Evolutionary conservation across 148 eudicot genomes (phyloP).

Genomic region (Euryodendron excelsum): DNA sequence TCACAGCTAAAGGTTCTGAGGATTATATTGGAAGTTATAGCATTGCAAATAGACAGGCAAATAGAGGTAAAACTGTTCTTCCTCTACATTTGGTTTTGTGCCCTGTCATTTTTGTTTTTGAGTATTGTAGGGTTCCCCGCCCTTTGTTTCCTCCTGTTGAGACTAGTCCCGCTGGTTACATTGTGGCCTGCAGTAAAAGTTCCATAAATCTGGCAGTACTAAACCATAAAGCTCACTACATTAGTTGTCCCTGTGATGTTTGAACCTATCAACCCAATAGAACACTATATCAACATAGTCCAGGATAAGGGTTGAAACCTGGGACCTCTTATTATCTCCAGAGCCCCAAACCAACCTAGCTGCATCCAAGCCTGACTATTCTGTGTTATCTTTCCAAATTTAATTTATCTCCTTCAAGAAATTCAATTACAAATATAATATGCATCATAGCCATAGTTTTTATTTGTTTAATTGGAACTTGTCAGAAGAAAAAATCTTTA

Average conservation of each 20-base stretch:
- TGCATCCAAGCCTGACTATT: not conserved
- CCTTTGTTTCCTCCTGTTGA: not conserved
- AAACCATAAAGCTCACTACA: too few relatives aligned
- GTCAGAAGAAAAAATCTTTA: not conserved
- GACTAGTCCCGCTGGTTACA: not conserved
- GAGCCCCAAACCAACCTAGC: not conserved
- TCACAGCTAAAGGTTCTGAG: slow-evolving; percentile 52
- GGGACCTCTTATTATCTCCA: not conserved
- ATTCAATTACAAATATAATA: not conserved
- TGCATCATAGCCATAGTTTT: not conserved
- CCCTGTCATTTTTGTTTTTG: not conserved
- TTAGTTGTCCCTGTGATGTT: too few relatives aligned
- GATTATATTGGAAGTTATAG: slow-evolving; percentile 59
- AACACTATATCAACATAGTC: too few relatives aligned
- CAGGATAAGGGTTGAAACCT: not conserved
- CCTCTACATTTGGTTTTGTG: not conserved
- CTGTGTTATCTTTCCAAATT: not conserved
- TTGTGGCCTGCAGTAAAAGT: too few relatives aligned
- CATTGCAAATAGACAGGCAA: slow-evolving; percentile 59
- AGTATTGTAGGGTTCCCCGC: not conserved
- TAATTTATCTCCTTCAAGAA: not conserved
- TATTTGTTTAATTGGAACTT: not conserved
- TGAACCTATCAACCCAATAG: too few relatives aligned
- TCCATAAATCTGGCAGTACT: too few relatives aligned
- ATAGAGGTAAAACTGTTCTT: slow-evolving; percentile 52